phyloP scores from a whole-genome alignment of 106 monocot genomes.

The Platanthera guangdongensis region DNA sequence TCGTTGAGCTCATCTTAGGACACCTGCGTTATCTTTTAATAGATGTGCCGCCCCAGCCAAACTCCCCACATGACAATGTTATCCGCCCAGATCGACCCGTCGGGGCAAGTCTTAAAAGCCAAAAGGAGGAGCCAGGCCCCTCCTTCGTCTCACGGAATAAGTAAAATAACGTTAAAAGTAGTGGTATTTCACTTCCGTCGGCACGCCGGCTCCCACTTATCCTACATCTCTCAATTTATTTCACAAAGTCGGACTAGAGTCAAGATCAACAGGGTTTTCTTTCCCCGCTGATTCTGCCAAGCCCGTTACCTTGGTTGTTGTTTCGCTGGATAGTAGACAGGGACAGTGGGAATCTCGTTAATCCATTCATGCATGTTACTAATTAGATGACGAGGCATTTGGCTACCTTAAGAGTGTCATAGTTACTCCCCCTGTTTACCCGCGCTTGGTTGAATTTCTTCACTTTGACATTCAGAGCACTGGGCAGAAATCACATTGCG shows the following conservation, averaged over 20 bases:
- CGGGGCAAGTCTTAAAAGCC: constrained; percentile 3
- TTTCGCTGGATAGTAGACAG: no score
- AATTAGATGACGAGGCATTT: constrained; percentile 66
- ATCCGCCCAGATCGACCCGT: constrained; percentile 47
- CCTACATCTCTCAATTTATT: constrained; percentile 5
- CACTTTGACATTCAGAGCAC: no score
- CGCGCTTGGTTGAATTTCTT: no score
- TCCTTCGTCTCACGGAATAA: neutral
- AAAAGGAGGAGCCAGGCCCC: constrained; percentile 1
- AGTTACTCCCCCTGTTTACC: no score
- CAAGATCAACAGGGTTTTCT: no score
- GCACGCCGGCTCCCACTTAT: neutral
- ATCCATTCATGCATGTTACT: no score
- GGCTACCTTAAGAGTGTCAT: constrained; percentile 49
- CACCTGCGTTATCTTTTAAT: constrained; percentile 69
- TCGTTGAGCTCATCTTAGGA: constrained; percentile 72
- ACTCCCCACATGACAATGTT: constrained; percentile 66
- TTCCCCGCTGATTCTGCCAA: no score
- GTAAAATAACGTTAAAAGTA: constrained; percentile 8
- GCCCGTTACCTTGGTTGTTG: no score
- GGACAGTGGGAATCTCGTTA: no score
- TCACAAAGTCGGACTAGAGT: no score
- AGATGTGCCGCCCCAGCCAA: constrained; percentile 74
- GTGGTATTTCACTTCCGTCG: neutral
- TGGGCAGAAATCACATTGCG: no score